phyloP scores from a whole-genome alignment of 1,139 yeast species.

The Candida gigantensis region DNA sequence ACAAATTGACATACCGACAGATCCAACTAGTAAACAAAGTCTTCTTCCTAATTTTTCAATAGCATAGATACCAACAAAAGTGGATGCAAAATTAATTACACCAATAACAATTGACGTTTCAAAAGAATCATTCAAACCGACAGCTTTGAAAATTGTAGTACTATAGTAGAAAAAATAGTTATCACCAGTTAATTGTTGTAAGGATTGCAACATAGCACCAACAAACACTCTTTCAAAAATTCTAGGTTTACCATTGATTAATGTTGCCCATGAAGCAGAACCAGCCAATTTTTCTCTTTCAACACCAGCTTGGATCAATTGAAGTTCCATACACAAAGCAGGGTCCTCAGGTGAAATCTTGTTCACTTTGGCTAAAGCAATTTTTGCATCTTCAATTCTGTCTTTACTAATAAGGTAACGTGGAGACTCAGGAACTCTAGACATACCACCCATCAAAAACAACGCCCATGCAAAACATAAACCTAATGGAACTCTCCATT shows the following conservation, averaged over 20 bases:
- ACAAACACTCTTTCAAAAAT: constrained; percentile 62
- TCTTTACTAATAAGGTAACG: constrained; percentile 42
- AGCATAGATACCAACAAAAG: constrained; percentile 64
- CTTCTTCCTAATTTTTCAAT: constrained; percentile 77
- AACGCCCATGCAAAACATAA: constrained; percentile 58
- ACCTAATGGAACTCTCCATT: constrained; percentile 68
- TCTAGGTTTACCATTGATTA: constrained; percentile 66
- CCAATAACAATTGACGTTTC: constrained; percentile 77
- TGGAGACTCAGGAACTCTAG: constrained; percentile 69
- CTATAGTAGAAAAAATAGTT: constrained; percentile 84
- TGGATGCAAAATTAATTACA: constrained; percentile 74
- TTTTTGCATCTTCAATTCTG: constrained; percentile 44
- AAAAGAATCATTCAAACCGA: constrained; percentile 78
- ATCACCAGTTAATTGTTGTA: constrained; percentile 80
- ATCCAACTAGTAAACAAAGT: constrained; percentile 54
- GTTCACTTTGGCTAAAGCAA: constrained; percentile 62
- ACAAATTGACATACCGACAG: constrained; percentile 52
- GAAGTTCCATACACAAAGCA: constrained; percentile 57
- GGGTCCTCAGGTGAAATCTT: constrained; percentile 62
- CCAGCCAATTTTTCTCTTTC: constrained; percentile 66
- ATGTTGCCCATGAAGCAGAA: constrained; percentile 65
- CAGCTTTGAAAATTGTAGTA: constrained; percentile 73
- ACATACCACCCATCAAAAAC: constrained; percentile 54
- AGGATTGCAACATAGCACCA: constrained; percentile 65
- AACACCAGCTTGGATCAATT: constrained; percentile 61